phyloP scores from a whole-genome alignment of 108 stramenopile genomes.

The Aurantiochytrium sp. region DNA sequence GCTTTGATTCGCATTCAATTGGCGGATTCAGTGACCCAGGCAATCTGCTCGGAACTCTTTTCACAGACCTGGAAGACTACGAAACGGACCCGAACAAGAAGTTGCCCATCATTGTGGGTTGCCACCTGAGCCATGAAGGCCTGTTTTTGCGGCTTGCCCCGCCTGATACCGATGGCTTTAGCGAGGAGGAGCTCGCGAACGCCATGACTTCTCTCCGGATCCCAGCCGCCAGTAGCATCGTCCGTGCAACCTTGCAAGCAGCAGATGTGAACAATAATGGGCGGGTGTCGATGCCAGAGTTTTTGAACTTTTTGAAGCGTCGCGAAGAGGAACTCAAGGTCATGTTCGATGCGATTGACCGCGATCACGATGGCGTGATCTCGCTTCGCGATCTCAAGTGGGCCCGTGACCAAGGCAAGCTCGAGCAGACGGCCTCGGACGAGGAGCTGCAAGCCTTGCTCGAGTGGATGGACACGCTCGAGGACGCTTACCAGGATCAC shows the following conservation, averaged over 20 bases:
- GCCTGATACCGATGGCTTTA: neutral
- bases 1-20: neutral
- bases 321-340: constrained; percentile 6
- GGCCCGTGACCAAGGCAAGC: neutral
- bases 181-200: constrained; percentile 12
- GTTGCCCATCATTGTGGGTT: neutral
- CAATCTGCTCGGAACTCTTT: neutral
- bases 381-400: constrained; percentile 2
- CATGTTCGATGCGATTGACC: constrained; percentile 5
- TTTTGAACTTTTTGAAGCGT: neutral
- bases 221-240: neutral
- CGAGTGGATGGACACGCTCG: constrained; percentile 8
- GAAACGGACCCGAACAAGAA: neutral
- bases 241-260: neutral
- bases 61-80: neutral
- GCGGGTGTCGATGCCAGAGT: neutral
- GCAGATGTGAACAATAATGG: constrained; percentile 6
- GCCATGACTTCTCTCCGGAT: constrained; percentile 12
- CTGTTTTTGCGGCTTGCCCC: neutral
- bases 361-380: neutral
- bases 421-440: neutral
- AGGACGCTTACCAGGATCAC: neutral
- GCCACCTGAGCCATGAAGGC: constrained; percentile 1
- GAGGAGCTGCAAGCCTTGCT: constrained; percentile 9
- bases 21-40: neutral